Percentiles rank a stretch among this genome's conserved stretches.
Conservation (phyloP, 176 grass and related monocot species). For the Eragrostis nindensis region DNA sequence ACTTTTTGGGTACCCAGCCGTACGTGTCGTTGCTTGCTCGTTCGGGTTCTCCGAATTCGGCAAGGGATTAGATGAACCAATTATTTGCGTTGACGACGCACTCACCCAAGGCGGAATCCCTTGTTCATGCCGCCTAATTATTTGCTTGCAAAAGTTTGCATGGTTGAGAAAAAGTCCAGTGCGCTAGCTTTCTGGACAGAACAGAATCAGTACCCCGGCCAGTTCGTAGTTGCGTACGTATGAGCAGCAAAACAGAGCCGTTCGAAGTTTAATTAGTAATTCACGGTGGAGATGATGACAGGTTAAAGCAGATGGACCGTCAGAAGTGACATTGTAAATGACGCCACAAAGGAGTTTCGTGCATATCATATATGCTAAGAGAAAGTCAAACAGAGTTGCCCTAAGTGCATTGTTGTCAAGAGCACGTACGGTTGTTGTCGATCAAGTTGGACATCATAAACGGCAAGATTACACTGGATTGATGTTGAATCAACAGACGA, state of each 20-base stretch:
- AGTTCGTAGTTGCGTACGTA: not conserved
- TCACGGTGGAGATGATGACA: not conserved
- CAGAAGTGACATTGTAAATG: not conserved
- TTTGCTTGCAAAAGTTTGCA: conserved; percentile 9
- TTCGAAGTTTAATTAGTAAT: not conserved
- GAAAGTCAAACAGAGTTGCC: not conserved
- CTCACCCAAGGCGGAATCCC: not conserved
- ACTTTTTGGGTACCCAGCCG: not conserved
- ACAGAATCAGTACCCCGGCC: conserved; percentile 24
- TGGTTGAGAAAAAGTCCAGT: not conserved
- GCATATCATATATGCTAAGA: too few relatives aligned
- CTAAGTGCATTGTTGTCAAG: not conserved
- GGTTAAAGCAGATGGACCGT: too few relatives aligned
- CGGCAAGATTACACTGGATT: not conserved
- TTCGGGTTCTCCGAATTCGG: conserved; percentile 1
- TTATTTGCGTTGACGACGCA: not conserved
- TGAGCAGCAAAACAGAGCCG: not conserved
- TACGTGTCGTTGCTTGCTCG: conserved; percentile 13
- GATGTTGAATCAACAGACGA: not conserved
- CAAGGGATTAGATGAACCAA: not conserved
- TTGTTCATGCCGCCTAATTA: not conserved
- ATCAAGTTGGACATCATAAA: not conserved
- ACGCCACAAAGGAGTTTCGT: not conserved
- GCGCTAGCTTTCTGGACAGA: not conserved
- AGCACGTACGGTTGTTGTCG: not conserved